Percentiles rank a stretch among this genome's conserved stretches.
These are phyloP conservation scores for Moniliella sp. DNA, from an alignment of 1,284 basidiomycete species.

Conservation along the genomic window DNA sequence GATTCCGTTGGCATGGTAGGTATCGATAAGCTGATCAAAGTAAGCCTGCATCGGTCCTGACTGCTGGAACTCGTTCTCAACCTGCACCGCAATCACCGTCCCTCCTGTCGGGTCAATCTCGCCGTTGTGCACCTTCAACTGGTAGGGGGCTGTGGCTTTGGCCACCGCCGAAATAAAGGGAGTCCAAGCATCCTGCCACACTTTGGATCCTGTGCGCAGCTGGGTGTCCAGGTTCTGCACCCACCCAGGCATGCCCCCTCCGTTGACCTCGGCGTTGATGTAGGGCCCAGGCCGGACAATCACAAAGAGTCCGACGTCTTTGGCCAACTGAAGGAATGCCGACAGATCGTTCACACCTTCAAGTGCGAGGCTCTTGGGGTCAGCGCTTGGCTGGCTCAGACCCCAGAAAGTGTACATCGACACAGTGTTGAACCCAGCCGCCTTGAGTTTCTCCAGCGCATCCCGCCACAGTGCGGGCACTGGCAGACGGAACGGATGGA, in stretches of 20 bases:
- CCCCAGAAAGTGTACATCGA: slow-evolving; percentile 42
- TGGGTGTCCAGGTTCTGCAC: slow-evolving; percentile 45
- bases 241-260: slow-evolving; percentile 57
- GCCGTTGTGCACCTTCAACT: slow-evolving; percentile 39
- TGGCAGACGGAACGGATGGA: slow-evolving; percentile 60
- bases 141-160: slow-evolving; percentile 44
- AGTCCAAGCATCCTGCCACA: slow-evolving; percentile 49
- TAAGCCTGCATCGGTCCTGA: slow-evolving; percentile 16
- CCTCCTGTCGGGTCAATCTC: slow-evolving; percentile 6
- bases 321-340: slow-evolving; percentile 42
- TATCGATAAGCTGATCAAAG: slow-evolving; percentile 6
- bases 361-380: slow-evolving; percentile 42
- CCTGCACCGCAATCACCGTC: slow-evolving; percentile 14
- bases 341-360: slow-evolving; percentile 48
- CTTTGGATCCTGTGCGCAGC: slow-evolving; percentile 47
- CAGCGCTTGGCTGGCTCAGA: slow-evolving; percentile 51
- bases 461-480: slow-evolving; percentile 59
- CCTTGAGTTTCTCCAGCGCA: slow-evolving; percentile 57
- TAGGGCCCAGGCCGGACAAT: slow-evolving; percentile 46
- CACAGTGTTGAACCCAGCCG: slow-evolving; percentile 49
- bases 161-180: slow-evolving; percentile 49
- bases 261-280: slow-evolving; percentile 50
- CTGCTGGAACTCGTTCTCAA: slow-evolving; percentile 30
- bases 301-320: slow-evolving; percentile 45
- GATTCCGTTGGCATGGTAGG: slow-evolving; percentile 8